Percentiles rank a stretch among this genome's conserved stretches.
These are phyloP conservation scores for Tephrocybe sp. DNA, from an alignment of 768 basidiomycete species.

Conservation along the genomic window DNA sequence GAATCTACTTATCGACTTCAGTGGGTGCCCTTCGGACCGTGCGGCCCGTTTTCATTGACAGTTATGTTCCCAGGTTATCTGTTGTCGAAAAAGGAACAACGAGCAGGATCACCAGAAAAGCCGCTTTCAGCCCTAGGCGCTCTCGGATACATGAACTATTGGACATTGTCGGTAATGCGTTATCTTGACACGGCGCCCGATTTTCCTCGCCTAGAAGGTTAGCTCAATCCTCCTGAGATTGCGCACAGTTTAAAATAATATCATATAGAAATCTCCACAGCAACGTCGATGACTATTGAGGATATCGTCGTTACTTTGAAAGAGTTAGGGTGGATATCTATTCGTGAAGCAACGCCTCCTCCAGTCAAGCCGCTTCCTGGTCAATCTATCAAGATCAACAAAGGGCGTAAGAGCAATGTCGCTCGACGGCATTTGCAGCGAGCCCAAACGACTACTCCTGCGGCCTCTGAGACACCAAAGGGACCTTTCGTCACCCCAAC, in stretches of 20 bases:
- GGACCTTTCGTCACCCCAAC: conserved; percentile 62
- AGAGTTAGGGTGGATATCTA: conserved; percentile 73
- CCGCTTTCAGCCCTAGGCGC: conserved; percentile 92
- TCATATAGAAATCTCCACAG: conserved; percentile 71
- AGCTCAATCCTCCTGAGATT: conserved; percentile 15
- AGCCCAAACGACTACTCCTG: conserved; percentile 47
- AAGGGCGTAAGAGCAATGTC: conserved; percentile 59
- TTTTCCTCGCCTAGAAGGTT: conserved; percentile 75
- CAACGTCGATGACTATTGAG: conserved; percentile 89
- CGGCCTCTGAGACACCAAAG: conserved; percentile 38
- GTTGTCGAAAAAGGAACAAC: conserved; percentile 90
- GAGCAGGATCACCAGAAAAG: conserved; percentile 92
- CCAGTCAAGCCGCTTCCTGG: conserved; percentile 68
- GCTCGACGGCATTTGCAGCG: conserved; percentile 65
- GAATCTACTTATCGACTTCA: conserved; percentile 96
- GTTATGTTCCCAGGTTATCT: conserved; percentile 72
- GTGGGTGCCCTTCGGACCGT: conserved; percentile 45
- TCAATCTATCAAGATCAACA: conserved; percentile 73
- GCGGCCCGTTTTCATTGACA: conserved; percentile 13
- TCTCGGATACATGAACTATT: conserved; percentile 93
- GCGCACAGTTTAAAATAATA: not conserved
- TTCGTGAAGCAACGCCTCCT: conserved; percentile 49
- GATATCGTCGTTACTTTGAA: conserved; percentile 78
- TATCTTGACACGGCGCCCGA: conserved; percentile 63
- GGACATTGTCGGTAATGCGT: conserved; percentile 86